These are phyloP conservation scores for Cucurbita argyrosperma DNA, from an alignment of 306 rosid genomes.

Conservation along the genomic window DNA sequence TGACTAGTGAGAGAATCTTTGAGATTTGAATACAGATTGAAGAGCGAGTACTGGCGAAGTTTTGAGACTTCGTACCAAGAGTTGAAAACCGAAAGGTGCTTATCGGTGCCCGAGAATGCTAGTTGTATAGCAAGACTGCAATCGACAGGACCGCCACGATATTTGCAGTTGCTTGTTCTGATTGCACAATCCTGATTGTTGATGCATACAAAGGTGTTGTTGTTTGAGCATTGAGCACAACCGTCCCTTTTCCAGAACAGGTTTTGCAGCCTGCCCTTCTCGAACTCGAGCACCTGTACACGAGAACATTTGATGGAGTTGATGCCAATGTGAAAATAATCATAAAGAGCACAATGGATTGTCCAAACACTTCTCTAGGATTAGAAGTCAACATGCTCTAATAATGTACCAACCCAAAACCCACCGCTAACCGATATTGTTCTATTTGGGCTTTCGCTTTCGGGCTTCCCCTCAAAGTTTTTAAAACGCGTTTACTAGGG, in stretches of 20 bases:
- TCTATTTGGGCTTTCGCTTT: too few relatives aligned
- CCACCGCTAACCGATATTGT: too few relatives aligned
- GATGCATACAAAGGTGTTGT: slow-evolving; percentile 53
- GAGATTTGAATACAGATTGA: slow-evolving; percentile 59
- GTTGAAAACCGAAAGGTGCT: slow-evolving; percentile 66
- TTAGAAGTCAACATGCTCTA: not conserved
- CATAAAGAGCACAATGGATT: not conserved
- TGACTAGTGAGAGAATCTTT: slow-evolving; percentile 72
- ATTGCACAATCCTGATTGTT: slow-evolving; percentile 72
- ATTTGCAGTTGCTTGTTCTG: slow-evolving; percentile 49
- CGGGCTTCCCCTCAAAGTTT: too few relatives aligned
- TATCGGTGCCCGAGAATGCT: slow-evolving; percentile 92
- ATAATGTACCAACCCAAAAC: too few relatives aligned
- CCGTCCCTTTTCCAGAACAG: slow-evolving; percentile 82
- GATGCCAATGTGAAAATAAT: not conserved
- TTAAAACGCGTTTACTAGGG: too few relatives aligned
- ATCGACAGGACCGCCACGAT: slow-evolving; percentile 53
- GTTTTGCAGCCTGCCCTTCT: slow-evolving; percentile 80
- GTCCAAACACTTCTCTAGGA: not conserved
- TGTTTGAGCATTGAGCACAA: slow-evolving; percentile 49
- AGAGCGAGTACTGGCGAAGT: slow-evolving; percentile 84
- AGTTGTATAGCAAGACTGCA: slow-evolving; percentile 79
- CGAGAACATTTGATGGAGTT: not conserved
- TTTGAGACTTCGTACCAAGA: slow-evolving; percentile 95
- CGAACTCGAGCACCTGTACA: slow-evolving; percentile 66